Percentiles rank a stretch among this genome's conserved stretches.
Evolutionary conservation across 192 early-diverging fungal genomes (phyloP).

Genomic region (Glomus cerebriforme): DNA sequence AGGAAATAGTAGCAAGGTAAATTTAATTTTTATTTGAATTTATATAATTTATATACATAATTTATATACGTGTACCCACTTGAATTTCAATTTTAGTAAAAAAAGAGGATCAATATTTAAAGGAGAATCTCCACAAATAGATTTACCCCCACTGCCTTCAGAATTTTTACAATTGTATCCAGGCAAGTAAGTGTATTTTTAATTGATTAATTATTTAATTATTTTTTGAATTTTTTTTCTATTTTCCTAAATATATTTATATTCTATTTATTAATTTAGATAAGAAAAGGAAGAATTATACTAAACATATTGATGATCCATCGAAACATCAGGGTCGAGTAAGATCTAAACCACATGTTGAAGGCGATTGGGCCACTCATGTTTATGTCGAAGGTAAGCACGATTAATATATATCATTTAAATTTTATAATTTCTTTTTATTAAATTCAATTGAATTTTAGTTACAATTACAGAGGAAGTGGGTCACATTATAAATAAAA

Average conservation of each 20-base stretch:
- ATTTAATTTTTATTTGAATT: not conserved
- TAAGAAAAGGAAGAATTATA: not conserved
- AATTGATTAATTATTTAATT: not conserved
- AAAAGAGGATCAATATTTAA: not conserved
- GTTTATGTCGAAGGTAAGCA: constrained; percentile 43
- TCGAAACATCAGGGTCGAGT: constrained; percentile 33
- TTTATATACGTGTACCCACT: not conserved
- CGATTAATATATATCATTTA: not conserved
- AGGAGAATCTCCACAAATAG: not conserved
- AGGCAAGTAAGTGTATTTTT: not conserved
- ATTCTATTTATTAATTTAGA: not conserved
- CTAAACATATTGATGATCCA: constrained; percentile 13
- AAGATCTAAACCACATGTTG: constrained; percentile 41
- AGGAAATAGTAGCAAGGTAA: not conserved
- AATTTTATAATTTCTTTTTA: not conserved
- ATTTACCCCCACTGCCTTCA: not conserved
- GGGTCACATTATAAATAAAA: not conserved
- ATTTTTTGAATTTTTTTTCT: not conserved
- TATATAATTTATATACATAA: too few relatives aligned
- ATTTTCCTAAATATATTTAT: not conserved
- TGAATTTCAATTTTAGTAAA: not conserved
- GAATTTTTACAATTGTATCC: constrained; percentile 13
- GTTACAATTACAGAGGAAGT: not conserved
- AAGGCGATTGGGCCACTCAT: constrained; percentile 51
- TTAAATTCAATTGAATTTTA: not conserved